Evolutionary conservation across 75 land plant species (phyloP), one percentile per base, ranked within the genome.

Genomic region (Selaginella moellendorffii): DNA sequence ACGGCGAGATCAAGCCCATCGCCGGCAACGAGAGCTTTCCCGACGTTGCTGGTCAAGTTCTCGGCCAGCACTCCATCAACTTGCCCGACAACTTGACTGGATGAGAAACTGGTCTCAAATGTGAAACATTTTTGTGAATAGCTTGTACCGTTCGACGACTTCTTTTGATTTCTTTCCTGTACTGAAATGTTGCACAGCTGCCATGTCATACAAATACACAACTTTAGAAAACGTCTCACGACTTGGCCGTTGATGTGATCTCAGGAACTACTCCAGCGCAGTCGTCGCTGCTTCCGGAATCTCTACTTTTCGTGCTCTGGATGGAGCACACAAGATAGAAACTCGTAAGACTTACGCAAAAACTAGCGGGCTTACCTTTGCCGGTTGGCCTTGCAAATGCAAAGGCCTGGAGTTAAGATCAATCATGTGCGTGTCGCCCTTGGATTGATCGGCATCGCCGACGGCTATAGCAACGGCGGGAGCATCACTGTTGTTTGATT

Each of bases 21-120:
- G 81, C 82, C 8, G 79, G 73, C 27, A 63, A 71, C 21, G 85
- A 79, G 30, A 54, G 0, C 10, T 90, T 90, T 30, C 96, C 92
- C 0, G 96, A 90, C 58, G 80, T 90, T 63, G 96, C 92, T 28
- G 96, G 96, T 0, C 79, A 77, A 65, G 63, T 90, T 25, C 67
- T 83, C 25, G 92, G 92, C 9, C 63, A 75, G 25, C n/a, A 53
- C 14, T 56, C 21, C 24, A 53, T 68, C 1, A 61, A 28, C 9
- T 72, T 90, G 30, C 96, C 92, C 24, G 85, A 84, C 65, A 78
- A 65, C 51, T 65, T 90, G 23, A 90, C 96, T 14, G 46, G 46
- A 5, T 36, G 46, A 36, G n/a, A n/a, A n/a, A n/a, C n/a, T n/a
- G n/a, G n/a, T n/a, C n/a, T n/a, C n/a, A n/a, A n/a, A n/a, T n/a